phyloP scores from a whole-genome alignment of 331 rosid species.

The Erythrophleum ivorense region DNA sequence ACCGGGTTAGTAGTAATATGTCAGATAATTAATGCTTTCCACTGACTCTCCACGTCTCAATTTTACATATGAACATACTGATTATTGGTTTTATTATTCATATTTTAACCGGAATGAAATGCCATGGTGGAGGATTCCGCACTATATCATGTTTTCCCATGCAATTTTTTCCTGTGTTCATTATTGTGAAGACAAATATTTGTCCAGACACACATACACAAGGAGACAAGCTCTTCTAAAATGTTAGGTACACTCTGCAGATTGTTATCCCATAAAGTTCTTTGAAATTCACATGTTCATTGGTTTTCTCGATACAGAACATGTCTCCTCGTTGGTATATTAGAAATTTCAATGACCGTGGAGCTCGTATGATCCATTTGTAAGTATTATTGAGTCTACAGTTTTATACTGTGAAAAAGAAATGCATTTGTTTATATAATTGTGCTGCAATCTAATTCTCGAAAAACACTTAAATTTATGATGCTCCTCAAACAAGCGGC shows the following conservation, averaged over 20 bases:
- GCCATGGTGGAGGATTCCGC: conserved; percentile 29
- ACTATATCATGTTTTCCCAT: conserved; percentile 24
- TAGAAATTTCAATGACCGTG: conserved; percentile 64
- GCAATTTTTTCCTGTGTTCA: conserved; percentile 17
- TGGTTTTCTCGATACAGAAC: conserved; percentile 57
- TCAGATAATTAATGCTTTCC: conserved; percentile 25
- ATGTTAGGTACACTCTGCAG: conserved; percentile 21
- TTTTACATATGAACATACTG: not conserved
- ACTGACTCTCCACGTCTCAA: conserved; percentile 14
- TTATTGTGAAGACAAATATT: conserved; percentile 19
- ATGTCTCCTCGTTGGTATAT: conserved; percentile 90
- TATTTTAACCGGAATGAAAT: conserved; percentile 24
- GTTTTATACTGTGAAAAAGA: conserved; percentile 10
- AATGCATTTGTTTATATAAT: conserved; percentile 18
- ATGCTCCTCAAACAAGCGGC: not conserved
- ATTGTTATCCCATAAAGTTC: conserved; percentile 28
- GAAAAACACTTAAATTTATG: not conserved
- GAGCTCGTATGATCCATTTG: conserved; percentile 78
- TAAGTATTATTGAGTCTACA: conserved; percentile 52
- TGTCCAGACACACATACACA: not conserved
- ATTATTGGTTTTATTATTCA: conserved; percentile 32
- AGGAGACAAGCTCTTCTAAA: conserved; percentile 27
- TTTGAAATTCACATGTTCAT: conserved; percentile 25
- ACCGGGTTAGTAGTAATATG: conserved; percentile 53
- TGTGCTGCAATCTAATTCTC: not conserved